Evolutionary conservation across 345 rosid genomes (phyloP).

Genomic region (Eucalyptus sp.): DNA sequence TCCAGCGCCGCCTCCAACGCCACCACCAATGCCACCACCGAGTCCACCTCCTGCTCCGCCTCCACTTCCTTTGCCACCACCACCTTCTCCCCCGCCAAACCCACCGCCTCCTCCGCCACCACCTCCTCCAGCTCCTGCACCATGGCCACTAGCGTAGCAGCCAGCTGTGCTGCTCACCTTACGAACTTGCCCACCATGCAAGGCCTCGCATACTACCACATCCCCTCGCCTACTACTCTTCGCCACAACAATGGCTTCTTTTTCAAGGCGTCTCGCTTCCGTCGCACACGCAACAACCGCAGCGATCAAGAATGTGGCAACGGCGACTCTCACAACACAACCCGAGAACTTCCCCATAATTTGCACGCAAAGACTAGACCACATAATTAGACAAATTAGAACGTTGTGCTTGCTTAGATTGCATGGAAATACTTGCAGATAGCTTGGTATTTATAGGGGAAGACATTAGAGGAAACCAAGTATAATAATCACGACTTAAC

Average conservation of each 20-base stretch:
- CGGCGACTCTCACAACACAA: background rate
- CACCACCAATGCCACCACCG: background rate
- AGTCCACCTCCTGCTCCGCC: background rate
- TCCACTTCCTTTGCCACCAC: background rate
- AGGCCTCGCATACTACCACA: background rate
- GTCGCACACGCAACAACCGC: background rate
- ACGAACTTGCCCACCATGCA: background rate
- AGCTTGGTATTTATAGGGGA: background rate
- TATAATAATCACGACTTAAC: background rate
- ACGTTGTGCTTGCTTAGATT: background rate
- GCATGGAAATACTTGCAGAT: background rate
- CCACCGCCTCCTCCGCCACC: background rate
- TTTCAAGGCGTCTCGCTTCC: background rate
- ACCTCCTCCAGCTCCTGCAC: background rate
- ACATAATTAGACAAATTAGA: background rate
- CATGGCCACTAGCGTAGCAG: background rate
- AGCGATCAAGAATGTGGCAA: background rate
- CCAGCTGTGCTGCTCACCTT: background rate
- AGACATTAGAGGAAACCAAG: background rate
- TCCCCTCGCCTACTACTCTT: background rate
- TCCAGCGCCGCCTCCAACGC: background rate
- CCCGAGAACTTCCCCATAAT: background rate
- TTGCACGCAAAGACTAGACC: background rate
- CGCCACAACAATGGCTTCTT: background rate
- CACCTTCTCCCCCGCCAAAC: background rate